These are phyloP conservation scores for Colletotrichum endophyticum DNA, from an alignment of 2,329 filamentous ascomycete genomes.

Conservation along the genomic window DNA sequence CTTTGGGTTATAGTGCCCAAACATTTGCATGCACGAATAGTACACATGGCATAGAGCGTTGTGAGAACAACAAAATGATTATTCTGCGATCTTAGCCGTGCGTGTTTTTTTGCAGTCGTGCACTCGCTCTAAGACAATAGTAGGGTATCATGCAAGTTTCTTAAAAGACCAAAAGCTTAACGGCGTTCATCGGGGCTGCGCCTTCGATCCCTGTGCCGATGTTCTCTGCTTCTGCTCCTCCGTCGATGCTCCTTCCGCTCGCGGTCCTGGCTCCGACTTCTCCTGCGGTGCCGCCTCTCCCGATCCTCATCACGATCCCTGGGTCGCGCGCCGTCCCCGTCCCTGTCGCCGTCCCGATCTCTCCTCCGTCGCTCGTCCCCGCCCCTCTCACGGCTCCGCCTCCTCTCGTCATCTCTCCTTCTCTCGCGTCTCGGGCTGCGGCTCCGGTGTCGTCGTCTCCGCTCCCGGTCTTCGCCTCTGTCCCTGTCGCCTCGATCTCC, in stretches of 20 bases:
- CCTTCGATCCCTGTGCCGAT: conserved; percentile 3
- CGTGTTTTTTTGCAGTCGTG: neutral
- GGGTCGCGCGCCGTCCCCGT: neutral
- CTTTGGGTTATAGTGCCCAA: neutral
- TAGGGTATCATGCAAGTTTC: neutral
- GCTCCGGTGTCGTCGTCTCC: conserved; percentile 41
- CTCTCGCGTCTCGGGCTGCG: conserved; percentile 27
- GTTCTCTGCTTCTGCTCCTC: conserved; percentile 12
- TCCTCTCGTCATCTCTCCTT: conserved; percentile 27
- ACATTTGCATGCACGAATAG: neutral
- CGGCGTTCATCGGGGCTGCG: conserved; percentile 10
- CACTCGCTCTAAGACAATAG: neutral
- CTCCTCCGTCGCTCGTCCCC: conserved; percentile 5
- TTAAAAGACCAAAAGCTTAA: neutral
- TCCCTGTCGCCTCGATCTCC: conserved; percentile 12
- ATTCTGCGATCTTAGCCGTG: neutral
- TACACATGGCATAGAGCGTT: neutral
- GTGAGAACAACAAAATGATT: neutral
- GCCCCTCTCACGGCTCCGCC: conserved; percentile 10
- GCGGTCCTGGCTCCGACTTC: conserved; percentile 5
- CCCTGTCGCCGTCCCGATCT: neutral
- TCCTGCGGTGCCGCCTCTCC: conserved; percentile 10
- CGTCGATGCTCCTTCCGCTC: conserved; percentile 10
- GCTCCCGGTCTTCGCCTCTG: conserved; percentile 33
- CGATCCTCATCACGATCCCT: conserved; percentile 6